phyloP scores from a whole-genome alignment of 352 stramenopile genomes.

The Pythium pyrilobum region DNA sequence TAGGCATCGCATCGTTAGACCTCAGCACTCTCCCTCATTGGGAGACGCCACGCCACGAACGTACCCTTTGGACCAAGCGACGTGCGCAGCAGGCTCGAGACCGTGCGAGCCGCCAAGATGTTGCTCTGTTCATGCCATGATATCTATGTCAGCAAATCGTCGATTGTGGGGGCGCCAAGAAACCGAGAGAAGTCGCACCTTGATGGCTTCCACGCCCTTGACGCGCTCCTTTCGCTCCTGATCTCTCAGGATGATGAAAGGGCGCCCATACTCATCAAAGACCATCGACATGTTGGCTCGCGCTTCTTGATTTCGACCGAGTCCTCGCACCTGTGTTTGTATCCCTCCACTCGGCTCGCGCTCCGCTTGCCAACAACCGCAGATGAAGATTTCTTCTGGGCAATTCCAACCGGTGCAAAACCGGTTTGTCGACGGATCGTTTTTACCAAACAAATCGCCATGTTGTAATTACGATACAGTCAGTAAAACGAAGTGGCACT shows the following conservation, averaged over 20 bases:
- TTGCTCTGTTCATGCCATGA: constrained; percentile 83
- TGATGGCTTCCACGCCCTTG: constrained; percentile 98
- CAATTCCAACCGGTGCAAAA: constrained; percentile 15
- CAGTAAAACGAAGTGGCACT: constrained; percentile 1
- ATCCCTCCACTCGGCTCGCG: constrained; percentile 3
- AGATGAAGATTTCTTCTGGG: constrained; percentile 26
- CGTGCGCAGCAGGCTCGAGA: constrained; percentile 96
- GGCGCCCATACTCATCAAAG: constrained; percentile 99
- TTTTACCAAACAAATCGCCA: neutral
- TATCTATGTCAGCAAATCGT: neutral
- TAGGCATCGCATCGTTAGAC: too few species aligned
- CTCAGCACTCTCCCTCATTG: too few species aligned
- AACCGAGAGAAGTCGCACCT: constrained; percentile 43
- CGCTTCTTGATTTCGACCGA: neutral
- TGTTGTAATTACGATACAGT: constrained; percentile 10
- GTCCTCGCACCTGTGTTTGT: neutral
- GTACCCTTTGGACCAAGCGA: constrained; percentile 96
- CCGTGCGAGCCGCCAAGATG: constrained; percentile 96
- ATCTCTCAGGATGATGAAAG: constrained; percentile 99
- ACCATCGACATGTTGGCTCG: constrained; percentile 84
- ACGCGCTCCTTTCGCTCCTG: constrained; percentile 98
- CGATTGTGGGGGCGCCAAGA: neutral
- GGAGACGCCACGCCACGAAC: too few species aligned
- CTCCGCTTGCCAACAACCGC: constrained; percentile 21
- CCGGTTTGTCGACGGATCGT: neutral